phyloP scores from a whole-genome alignment of 306 rosid genomes.

The Quercus rubra region DNA sequence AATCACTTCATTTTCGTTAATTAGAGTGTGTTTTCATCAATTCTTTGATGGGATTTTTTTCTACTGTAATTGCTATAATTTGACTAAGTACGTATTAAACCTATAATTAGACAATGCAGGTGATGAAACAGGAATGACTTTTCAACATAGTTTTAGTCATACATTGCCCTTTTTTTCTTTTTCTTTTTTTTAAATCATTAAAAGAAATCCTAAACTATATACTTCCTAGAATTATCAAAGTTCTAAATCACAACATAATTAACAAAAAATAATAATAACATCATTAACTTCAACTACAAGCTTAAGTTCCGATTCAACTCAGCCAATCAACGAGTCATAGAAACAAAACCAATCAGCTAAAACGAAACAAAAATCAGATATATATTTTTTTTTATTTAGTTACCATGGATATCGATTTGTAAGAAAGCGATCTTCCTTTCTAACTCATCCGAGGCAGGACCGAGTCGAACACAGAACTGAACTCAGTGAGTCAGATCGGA shows the following conservation, averaged over 20 bases:
- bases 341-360: slow-evolving; percentile 27
- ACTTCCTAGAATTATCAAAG: neutral
- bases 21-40: neutral
- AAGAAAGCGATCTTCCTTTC: slow-evolving; percentile 48
- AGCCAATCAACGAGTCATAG: slow-evolving; percentile 41
- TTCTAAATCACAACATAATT: neutral
- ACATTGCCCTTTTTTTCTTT: neutral
- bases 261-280: neutral
- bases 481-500: slow-evolving; percentile 75
- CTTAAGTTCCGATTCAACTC: slow-evolving; percentile 44
- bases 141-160: neutral
- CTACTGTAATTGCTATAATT: neutral
- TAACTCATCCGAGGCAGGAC: slow-evolving; percentile 79
- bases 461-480: slow-evolving; percentile 32
- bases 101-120: neutral
- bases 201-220: neutral
- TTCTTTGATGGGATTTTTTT: neutral
- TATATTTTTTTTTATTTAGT: neutral
- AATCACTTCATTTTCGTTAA: neutral
- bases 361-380: neutral
- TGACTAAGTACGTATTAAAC: neutral
- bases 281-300: neutral
- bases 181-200: neutral
- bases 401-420: slow-evolving; percentile 81
- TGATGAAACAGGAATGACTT: neutral